Conservation (phyloP, 352 stramenopile species). For the Hyaloperonospora arabidopsidis region DNA sequence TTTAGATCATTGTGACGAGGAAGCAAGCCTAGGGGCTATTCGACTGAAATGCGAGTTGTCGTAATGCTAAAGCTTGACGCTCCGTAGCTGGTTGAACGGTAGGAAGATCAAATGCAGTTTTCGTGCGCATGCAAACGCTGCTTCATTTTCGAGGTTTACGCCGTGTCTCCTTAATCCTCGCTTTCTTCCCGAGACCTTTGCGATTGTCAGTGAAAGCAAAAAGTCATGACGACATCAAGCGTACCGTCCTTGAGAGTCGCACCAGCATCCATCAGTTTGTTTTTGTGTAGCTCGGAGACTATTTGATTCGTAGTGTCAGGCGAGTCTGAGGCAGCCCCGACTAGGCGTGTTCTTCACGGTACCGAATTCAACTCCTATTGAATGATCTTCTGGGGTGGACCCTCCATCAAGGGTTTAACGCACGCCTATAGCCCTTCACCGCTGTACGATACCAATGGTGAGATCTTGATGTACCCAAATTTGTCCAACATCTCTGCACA, state of each 20-base stretch:
- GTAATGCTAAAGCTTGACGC: slow-evolving; percentile 20
- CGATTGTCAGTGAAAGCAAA: slow-evolving; percentile 62
- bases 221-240: slow-evolving; percentile 52
- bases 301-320: slow-evolving; percentile 67
- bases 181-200: slow-evolving; percentile 55
- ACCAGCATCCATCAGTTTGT: slow-evolving; percentile 55
- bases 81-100: slow-evolving; percentile 21
- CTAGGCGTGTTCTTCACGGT: slow-evolving; percentile 87
- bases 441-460: slow-evolving; percentile 79
- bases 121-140: slow-evolving; percentile 3
- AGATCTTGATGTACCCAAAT: slow-evolving; percentile 60
- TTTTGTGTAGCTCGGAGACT: slow-evolving; percentile 47
- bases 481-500: slow-evolving; percentile 30
- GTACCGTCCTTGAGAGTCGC: slow-evolving; percentile 31
- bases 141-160: neutral
- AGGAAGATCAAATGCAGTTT: slow-evolving; percentile 22
- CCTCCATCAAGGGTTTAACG: slow-evolving; percentile 25
- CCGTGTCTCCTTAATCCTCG: too few relatives aligned
- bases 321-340: slow-evolving; percentile 57
- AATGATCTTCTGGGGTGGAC: slow-evolving; percentile 24
- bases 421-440: slow-evolving; percentile 66
- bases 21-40: slow-evolving; percentile 1
- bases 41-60: slow-evolving; percentile 3
- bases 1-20: slow-evolving; percentile 1
- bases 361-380: slow-evolving; percentile 83